These are phyloP conservation scores for Leishmania guyanensis DNA, from an alignment of 208 protist genomes.

Conservation along the genomic window DNA sequence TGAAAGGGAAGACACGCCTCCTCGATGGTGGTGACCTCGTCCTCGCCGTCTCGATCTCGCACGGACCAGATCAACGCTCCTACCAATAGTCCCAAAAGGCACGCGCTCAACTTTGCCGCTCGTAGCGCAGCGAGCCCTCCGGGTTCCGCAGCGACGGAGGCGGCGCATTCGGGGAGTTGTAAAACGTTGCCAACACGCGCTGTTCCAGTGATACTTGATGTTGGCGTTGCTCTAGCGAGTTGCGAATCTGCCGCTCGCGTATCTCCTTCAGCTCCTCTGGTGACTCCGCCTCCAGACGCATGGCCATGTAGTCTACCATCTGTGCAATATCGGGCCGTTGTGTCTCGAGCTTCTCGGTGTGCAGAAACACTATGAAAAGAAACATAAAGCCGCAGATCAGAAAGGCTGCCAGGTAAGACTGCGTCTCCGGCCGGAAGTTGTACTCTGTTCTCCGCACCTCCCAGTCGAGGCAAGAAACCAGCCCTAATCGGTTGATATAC, in stretches of 20 bases:
- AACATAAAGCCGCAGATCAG: constrained; percentile 54
- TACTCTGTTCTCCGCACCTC: constrained; percentile 88
- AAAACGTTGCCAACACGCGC: constrained; percentile 77
- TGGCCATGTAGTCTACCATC: constrained; percentile 85
- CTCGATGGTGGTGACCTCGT: background rate
- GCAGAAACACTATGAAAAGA: constrained; percentile 36
- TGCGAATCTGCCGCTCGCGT: constrained; percentile 65
- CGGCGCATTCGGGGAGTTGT: constrained; percentile 63
- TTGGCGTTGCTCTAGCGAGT: constrained; percentile 49
- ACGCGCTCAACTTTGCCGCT: constrained; percentile 7
- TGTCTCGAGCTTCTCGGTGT: constrained; percentile 58
- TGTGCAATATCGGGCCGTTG: constrained; percentile 70
- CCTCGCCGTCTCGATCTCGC: background rate
- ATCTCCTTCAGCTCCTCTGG: constrained; percentile 57
- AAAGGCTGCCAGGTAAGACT: constrained; percentile 46
- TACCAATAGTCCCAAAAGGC: background rate
- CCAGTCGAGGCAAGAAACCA: constrained; percentile 91
- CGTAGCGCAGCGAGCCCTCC: constrained; percentile 30
- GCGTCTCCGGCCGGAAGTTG: constrained; percentile 75
- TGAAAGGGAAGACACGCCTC: background rate
- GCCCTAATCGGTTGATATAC: constrained; percentile 88
- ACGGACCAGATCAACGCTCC: background rate
- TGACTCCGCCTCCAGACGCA: constrained; percentile 81
- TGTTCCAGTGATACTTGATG: constrained; percentile 70
- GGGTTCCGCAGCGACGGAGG: constrained; percentile 56